phyloP scores from a whole-genome alignment of 306 rosid species.

The Boehmeria nivea region DNA sequence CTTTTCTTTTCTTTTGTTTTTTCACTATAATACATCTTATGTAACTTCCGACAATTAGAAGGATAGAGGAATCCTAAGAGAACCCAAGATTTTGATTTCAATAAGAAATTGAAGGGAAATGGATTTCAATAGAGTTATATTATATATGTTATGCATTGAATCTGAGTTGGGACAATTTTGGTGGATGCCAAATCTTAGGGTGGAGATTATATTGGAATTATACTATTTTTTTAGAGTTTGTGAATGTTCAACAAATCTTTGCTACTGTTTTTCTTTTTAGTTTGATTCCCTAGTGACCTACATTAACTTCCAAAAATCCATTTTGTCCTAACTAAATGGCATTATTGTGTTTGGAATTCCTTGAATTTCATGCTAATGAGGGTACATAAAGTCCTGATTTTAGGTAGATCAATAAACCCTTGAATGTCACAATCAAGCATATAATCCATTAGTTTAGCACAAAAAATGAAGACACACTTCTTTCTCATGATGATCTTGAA shows the following conservation, averaged over 20 bases:
- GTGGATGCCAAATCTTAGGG: constrained; percentile 1
- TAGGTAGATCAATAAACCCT: too few relatives aligned
- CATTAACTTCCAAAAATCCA: constrained; percentile 1
- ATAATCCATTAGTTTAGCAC: too few relatives aligned
- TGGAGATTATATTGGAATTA: background rate
- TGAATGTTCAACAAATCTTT: background rate
- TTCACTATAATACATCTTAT: background rate
- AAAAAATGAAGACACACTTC: too few relatives aligned
- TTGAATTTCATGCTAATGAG: background rate
- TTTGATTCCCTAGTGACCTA: background rate
- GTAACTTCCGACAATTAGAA: background rate
- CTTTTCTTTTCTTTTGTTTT: background rate
- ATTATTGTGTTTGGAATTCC: background rate
- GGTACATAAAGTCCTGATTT: background rate
- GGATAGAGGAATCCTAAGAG: constrained; percentile 12
- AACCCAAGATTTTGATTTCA: background rate
- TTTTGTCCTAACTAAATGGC: background rate
- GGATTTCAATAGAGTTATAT: background rate
- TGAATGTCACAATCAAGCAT: too few relatives aligned
- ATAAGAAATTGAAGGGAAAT: background rate
- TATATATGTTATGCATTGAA: background rate
- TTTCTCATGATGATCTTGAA: too few relatives aligned
- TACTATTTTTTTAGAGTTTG: background rate
- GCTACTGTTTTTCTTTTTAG: background rate
- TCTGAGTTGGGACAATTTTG: background rate